A percentile compares a stretch with the other conserved stretches of the same genome.
These are phyloP conservation scores for Quillaja saponaria DNA, from an alignment of 306 rosid genomes.

Conservation along the genomic window DNA sequence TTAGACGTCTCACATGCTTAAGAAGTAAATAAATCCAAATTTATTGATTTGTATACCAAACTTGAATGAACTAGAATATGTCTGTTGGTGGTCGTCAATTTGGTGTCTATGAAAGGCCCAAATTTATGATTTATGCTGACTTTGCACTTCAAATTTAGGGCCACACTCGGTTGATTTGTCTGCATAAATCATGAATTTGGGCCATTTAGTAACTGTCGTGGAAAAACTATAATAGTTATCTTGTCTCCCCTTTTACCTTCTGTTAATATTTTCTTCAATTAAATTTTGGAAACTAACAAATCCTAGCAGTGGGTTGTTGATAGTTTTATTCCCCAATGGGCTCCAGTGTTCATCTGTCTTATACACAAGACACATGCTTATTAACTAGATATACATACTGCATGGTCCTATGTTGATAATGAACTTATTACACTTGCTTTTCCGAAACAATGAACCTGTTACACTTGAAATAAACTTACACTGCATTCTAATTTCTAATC, in stretches of 20 bases:
- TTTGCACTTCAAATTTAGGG: too few species aligned
- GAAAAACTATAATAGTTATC: background rate
- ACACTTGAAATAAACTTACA: too few species aligned
- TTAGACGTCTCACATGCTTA: constrained; percentile 11
- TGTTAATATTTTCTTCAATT: constrained; percentile 8
- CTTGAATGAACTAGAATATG: background rate
- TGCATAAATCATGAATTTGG: constrained; percentile 16
- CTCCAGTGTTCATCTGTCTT: constrained; percentile 2
- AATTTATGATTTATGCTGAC: too few species aligned
- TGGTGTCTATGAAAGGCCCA: background rate
- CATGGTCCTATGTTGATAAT: constrained; percentile 14
- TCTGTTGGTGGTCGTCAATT: background rate
- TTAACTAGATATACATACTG: too few species aligned
- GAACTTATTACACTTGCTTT: too few species aligned
- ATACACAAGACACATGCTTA: background rate
- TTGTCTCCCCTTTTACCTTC: constrained; percentile 1
- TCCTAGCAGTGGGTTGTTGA: background rate
- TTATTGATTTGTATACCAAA: constrained; percentile 17
- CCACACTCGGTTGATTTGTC: too few species aligned
- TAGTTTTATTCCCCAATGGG: background rate
- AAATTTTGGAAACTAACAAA: constrained; percentile 16
- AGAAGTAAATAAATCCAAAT: constrained; percentile 10
- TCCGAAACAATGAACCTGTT: too few species aligned
- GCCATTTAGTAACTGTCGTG: background rate
- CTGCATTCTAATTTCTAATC: too few species aligned